phyloP scores from a whole-genome alignment of 2,329 filamentous ascomycete genomes.

The Gnomoniopsis smithogilvyi region DNA sequence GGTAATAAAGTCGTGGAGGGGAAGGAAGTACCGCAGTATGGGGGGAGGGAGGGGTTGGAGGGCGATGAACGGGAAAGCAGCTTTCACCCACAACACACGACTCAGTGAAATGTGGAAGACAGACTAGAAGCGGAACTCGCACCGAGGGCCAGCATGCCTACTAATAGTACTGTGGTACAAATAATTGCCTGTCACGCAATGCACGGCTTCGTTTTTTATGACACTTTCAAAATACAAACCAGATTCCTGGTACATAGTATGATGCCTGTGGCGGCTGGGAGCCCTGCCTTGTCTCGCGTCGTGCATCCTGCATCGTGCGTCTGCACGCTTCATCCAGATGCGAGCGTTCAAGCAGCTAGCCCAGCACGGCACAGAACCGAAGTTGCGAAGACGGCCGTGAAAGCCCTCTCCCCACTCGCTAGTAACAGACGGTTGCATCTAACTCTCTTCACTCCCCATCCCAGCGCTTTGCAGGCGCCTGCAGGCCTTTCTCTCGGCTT shows the following conservation, averaged over 20 bases:
- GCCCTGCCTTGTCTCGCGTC: background rate
- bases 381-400: constrained; percentile 14
- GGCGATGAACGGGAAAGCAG: background rate
- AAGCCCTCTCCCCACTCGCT: background rate
- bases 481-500: constrained; percentile 19
- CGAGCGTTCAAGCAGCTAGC: background rate
- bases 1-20: constrained; percentile 16
- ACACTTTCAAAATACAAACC: background rate
- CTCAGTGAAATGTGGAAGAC: background rate
- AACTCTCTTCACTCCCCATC: background rate
- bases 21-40: background rate
- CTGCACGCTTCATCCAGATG: background rate
- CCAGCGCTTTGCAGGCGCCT: constrained; percentile 9
- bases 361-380: constrained; percentile 8
- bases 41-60: background rate
- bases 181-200: background rate
- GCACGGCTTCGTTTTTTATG: background rate
- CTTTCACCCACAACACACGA: background rate
- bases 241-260: background rate
- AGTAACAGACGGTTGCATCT: background rate
- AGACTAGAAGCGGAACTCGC: background rate
- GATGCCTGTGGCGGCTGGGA: background rate
- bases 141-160: background rate
- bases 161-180: background rate
- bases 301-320: background rate